phyloP scores from a whole-genome alignment of 2,329 filamentous ascomycete genomes.

The Diaporthe sp. region DNA sequence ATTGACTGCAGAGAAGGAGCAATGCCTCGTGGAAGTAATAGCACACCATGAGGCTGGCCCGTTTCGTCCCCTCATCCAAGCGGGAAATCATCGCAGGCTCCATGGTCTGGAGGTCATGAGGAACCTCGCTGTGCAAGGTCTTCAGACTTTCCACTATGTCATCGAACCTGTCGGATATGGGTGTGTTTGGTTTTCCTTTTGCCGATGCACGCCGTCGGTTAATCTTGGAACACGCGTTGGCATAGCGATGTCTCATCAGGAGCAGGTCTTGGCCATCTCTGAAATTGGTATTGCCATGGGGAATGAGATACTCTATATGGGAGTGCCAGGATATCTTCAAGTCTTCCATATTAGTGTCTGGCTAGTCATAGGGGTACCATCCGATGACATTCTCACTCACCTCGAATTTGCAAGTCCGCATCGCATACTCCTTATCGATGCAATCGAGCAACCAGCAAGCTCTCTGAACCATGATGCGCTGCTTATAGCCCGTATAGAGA shows the following conservation, averaged over 20 bases:
- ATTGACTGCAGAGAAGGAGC: neutral
- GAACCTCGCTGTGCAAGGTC: neutral
- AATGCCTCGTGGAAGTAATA: neutral
- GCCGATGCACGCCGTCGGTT: neutral
- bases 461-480: neutral
- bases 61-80: neutral
- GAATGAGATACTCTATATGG: neutral
- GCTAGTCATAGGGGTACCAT: too few relatives aligned
- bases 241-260: neutral
- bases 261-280: neutral
- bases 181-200: neutral
- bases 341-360: neutral
- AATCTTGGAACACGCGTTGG: neutral
- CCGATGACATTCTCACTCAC: neutral
- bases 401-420: neutral
- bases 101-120: neutral
- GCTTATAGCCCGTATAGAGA: neutral
- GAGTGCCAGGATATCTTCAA: neutral
- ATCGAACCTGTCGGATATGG: neutral
- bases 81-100: neutral
- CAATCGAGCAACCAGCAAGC: neutral
- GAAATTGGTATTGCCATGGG: neutral
- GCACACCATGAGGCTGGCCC: neutral
- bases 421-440: neutral
- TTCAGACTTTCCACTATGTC: neutral